A percentile compares a stretch with the other conserved stretches of the same genome.
These are phyloP conservation scores for Biscutella laevigata DNA, from an alignment of 441 rosid species.

Conservation along the genomic window DNA sequence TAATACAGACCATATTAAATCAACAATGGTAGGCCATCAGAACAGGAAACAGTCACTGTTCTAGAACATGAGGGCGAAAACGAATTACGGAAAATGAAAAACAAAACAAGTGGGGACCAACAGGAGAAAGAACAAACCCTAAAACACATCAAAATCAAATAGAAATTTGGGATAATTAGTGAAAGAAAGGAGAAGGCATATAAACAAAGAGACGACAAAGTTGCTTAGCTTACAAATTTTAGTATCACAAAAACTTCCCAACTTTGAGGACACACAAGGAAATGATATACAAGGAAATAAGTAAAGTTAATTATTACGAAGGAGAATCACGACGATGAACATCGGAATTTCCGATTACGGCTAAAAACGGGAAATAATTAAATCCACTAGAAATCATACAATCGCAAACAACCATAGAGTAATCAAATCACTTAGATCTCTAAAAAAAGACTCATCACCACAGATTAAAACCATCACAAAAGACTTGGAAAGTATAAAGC, in stretches of 20 bases:
- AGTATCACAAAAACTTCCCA: too few relatives aligned
- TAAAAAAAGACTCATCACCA: too few relatives aligned
- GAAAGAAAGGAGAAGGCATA: too few relatives aligned
- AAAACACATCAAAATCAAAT: too few relatives aligned
- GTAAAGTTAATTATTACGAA: constrained; percentile 10
- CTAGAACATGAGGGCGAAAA: not conserved
- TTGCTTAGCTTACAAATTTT: too few relatives aligned
- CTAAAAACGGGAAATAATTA: not conserved
- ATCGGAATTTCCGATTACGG: constrained; percentile 10
- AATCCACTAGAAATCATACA: not conserved
- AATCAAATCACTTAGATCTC: constrained; percentile 18
- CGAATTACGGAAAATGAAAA: not conserved
- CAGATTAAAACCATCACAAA: too few relatives aligned
- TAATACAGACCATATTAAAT: not conserved
- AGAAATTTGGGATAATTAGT: too few relatives aligned
- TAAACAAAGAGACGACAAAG: too few relatives aligned
- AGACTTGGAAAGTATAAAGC: constrained; percentile 1
- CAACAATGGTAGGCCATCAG: not conserved
- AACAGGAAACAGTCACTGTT: constrained; percentile 10
- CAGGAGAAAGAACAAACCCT: constrained; percentile 5
- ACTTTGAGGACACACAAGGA: constrained; percentile 2
- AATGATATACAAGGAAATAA: constrained; percentile 13
- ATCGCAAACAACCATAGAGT: not conserved
- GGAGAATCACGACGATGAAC: not conserved
- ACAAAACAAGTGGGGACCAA: too few relatives aligned